These are phyloP conservation scores for Mucor irregularis DNA, from an alignment of 371 early-diverging fungal genomes.

Conservation along the genomic window DNA sequence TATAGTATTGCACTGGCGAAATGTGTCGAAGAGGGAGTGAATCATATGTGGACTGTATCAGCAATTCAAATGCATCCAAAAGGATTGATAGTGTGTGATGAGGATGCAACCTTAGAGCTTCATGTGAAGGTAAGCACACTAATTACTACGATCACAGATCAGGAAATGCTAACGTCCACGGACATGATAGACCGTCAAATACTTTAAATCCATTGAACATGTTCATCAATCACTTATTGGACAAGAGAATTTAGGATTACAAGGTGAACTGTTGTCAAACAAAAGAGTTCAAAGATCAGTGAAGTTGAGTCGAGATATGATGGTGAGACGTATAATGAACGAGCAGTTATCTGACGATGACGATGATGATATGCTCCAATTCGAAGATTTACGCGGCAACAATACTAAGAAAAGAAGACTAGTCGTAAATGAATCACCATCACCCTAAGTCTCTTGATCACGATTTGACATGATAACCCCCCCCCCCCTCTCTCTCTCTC, in stretches of 20 bases:
- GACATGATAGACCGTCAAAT: constrained; percentile 1
- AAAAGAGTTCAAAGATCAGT: constrained; percentile 16
- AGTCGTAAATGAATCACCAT: constrained; percentile 2
- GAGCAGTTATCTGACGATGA: constrained; percentile 6
- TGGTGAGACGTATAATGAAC: constrained; percentile 23
- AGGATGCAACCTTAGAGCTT: constrained; percentile 86
- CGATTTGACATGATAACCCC: not conserved
- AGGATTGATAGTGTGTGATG: constrained; percentile 89
- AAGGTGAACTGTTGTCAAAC: constrained; percentile 53
- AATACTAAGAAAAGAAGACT: constrained; percentile 22
- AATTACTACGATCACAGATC: too few relatives aligned
- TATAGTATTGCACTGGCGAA: constrained; percentile 73
- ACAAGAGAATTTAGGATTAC: constrained; percentile 74
- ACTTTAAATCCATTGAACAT: constrained; percentile 75
- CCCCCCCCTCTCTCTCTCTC: not conserved
- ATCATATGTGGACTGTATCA: constrained; percentile 93
- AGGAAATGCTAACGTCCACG: not conserved
- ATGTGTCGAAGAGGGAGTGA: constrained; percentile 85
- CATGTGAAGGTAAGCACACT: constrained; percentile 80
- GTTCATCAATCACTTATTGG: constrained; percentile 72
- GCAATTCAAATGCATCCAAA: constrained; percentile 89
- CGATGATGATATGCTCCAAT: constrained; percentile 8
- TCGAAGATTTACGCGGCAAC: not conserved
- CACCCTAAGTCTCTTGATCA: constrained; percentile 6
- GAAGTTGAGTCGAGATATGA: constrained; percentile 17